Conservation (phyloP, 306 rosid species). For the Cicer cuneatum region DNA sequence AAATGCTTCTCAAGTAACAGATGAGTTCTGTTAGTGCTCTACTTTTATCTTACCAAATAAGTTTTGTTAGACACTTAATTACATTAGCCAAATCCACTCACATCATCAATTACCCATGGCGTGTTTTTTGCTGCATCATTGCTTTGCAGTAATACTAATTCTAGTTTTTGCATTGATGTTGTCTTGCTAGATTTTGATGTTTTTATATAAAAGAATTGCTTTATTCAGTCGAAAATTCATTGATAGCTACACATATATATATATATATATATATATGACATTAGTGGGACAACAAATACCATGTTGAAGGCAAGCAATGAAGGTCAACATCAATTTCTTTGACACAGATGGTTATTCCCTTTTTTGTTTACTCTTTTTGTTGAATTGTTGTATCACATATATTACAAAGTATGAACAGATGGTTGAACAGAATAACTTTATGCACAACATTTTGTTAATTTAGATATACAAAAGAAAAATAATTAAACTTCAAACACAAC, state of each 20-base stretch:
- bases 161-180: neutral
- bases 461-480: conserved; percentile 45
- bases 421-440: conserved; percentile 33
- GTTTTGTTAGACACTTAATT: conserved; percentile 20
- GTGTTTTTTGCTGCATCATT: conserved; percentile 15
- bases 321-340: conserved; percentile 8
- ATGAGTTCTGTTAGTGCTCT: conserved; percentile 39
- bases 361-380: neutral
- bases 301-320: neutral
- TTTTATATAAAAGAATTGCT: neutral
- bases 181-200: conserved; percentile 1
- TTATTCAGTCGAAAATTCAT: neutral
- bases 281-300: neutral
- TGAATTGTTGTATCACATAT: conserved; percentile 1
- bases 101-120: conserved; percentile 7
- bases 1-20: conserved; percentile 34
- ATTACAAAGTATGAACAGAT: conserved; percentile 35
- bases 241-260: neutral
- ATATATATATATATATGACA: neutral
- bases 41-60: conserved; percentile 41
- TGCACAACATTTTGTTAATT: conserved; percentile 39
- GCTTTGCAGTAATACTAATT: neutral
- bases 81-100: neutral
- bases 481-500: conserved; percentile 39
- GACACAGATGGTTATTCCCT: neutral